Percentiles rank a stretch among this genome's conserved stretches.
Conservation (phyloP, 306 rosid species). For the Quercus robur region DNA sequence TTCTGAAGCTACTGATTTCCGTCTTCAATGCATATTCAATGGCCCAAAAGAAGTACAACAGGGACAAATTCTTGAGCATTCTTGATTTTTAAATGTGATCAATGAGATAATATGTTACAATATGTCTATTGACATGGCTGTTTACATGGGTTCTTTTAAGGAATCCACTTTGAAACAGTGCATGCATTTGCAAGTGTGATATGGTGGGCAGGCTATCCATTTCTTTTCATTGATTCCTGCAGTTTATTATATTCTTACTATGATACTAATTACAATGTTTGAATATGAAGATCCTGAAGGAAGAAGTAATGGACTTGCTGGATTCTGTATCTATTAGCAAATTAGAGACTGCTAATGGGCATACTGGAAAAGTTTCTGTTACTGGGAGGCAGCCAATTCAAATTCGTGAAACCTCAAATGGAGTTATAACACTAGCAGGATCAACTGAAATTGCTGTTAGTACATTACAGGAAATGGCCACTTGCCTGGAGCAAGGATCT, state of each 20-base stretch:
- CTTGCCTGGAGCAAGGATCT: constrained; percentile 81
- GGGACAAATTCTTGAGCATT: background rate
- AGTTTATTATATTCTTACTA: background rate
- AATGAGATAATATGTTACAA: background rate
- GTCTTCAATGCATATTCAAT: background rate
- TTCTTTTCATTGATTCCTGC: constrained; percentile 12
- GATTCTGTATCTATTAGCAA: constrained; percentile 50
- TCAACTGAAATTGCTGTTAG: constrained; percentile 64
- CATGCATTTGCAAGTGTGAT: constrained; percentile 7
- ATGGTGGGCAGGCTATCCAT: background rate
- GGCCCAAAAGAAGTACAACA: background rate
- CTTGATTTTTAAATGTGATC: constrained; percentile 1
- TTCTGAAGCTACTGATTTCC: constrained; percentile 7
- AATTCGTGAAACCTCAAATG: constrained; percentile 78
- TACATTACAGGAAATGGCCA: constrained; percentile 66
- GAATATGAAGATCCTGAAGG: constrained; percentile 63
- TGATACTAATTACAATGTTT: constrained; percentile 27
- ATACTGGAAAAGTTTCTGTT: constrained; percentile 46
- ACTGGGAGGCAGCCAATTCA: constrained; percentile 58
- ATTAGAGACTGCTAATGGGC: constrained; percentile 55
- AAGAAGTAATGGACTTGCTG: constrained; percentile 81
- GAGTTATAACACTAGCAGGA: constrained; percentile 76
- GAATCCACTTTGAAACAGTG: constrained; percentile 9
- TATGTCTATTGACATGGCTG: constrained; percentile 5
- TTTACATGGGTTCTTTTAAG: background rate